Evolutionary conservation across 331 rosid genomes (phyloP).

Genomic region (Quercus lobata): DNA sequence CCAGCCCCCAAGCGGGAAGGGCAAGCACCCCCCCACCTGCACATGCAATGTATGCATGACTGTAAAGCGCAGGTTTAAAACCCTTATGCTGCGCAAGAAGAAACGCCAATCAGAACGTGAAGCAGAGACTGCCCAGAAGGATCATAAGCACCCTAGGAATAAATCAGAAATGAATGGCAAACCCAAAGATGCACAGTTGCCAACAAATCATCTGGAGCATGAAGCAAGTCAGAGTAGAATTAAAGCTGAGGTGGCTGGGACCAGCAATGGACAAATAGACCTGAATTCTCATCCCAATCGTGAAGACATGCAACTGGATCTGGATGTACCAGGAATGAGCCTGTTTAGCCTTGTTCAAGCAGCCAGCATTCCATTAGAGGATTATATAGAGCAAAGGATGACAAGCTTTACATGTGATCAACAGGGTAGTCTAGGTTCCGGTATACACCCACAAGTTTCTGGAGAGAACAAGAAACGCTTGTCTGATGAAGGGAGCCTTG

Average conservation of each 20-base stretch:
- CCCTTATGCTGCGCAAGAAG: constrained; percentile 88
- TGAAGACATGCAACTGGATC: constrained; percentile 47
- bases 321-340: constrained; percentile 40
- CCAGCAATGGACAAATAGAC: constrained; percentile 66
- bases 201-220: constrained; percentile 29
- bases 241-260: constrained; percentile 45
- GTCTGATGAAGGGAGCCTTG: constrained; percentile 36
- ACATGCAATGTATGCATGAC: constrained; percentile 93
- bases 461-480: constrained; percentile 38
- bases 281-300: constrained; percentile 73
- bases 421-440: constrained; percentile 33
- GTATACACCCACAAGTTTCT: constrained; percentile 28
- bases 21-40: constrained; percentile 80
- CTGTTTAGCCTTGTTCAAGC: constrained; percentile 42
- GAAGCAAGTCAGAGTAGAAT: constrained; percentile 33
- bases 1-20: constrained; percentile 99
- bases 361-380: constrained; percentile 20
- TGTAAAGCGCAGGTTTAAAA: constrained; percentile 92
- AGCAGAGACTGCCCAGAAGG: constrained; percentile 40
- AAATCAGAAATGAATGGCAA: constrained; percentile 36
- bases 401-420: constrained; percentile 28
- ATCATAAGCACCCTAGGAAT: constrained; percentile 19
- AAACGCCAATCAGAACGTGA: constrained; percentile 70
- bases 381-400: constrained; percentile 30
- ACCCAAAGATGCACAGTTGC: constrained; percentile 23